These are phyloP conservation scores for Cutaneotrichosporon sp. DNA, from an alignment of 1,284 basidiomycete genomes.

Conservation along the genomic window DNA sequence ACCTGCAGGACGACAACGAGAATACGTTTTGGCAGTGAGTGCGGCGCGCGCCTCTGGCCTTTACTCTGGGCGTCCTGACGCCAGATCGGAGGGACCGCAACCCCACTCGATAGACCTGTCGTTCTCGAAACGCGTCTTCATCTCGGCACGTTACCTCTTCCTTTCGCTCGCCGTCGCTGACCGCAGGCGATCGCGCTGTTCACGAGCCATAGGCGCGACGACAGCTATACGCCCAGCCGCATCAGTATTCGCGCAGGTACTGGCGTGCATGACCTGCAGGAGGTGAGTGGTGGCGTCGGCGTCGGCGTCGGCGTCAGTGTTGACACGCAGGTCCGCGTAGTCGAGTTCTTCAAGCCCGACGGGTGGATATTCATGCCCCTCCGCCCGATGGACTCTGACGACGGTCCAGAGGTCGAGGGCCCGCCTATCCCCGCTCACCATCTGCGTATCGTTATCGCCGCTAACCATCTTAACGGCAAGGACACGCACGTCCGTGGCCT, in stretches of 20 bases:
- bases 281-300: conserved; percentile 49
- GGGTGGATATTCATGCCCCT: conserved; percentile 93
- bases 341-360: conserved; percentile 81
- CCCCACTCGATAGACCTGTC: conserved; percentile 93
- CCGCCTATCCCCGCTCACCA: conserved; percentile 83
- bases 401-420: conserved; percentile 54
- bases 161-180: not conserved
- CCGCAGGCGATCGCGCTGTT: conserved; percentile 82
- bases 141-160: conserved; percentile 61
- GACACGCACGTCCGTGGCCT: conserved; percentile 95
- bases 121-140: conserved; percentile 81
- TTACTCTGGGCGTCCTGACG: conserved; percentile 1
- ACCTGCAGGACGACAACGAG: conserved; percentile 79
- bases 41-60: not conserved
- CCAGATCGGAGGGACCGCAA: conserved; percentile 92
- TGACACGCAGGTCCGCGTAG: conserved; percentile 57
- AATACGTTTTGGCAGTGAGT: conserved; percentile 98
- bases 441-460: conserved; percentile 80
- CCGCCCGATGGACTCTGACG: conserved; percentile 65
- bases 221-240: conserved; percentile 93
- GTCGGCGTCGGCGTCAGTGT: not conserved
- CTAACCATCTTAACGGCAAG: conserved; percentile 97
- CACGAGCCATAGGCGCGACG: conserved; percentile 80
- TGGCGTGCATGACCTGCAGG: conserved; percentile 83
- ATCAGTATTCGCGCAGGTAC: conserved; percentile 88